Evolutionary conservation across 192 early-diverging fungal species (phyloP), one percentile per base, ranked within the genome.

Genomic region (Coemansia aciculifera): DNA sequence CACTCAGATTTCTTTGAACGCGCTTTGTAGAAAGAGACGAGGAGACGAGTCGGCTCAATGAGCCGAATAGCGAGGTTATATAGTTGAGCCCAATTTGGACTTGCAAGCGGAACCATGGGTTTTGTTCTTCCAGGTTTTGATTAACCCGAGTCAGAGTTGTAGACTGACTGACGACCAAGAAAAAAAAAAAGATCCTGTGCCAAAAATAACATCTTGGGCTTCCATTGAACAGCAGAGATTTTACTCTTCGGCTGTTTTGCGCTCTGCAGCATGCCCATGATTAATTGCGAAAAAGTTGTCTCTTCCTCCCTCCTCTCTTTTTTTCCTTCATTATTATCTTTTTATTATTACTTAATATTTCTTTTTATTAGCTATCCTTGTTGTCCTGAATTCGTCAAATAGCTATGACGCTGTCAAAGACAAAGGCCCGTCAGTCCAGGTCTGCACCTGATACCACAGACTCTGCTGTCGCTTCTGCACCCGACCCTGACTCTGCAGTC

Each of bases 391-490:
- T 15, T 19, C 54, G 32, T 19, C 31, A 21, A 0, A 27, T 27
- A 27, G 27, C 61, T 34, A 77, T 68, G 70, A 62, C 69, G 9
- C 65, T 77, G 54, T 29, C 66, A 64, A 78, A 78, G 57, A 43
- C 63, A 68, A 78, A 61, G 59, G 56, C 59, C 51, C 44, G 63
- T 32, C 59, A 59, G 39, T 24, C 48, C 57, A 40, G 24, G 31
- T 49, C 43, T 11, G 27, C 44, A 27, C 31, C 63, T 44, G 38
- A 62, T 39, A 15, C 34, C 59, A 37, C 32, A 37, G 37, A 34
- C 46, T 36, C 64, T 49, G 64, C 60, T 21, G 57, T 37, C 12
- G 19, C 19, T 8, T 38, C 62, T 27, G 40, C 19, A 39, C 61
- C 38, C 61, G 37, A 39, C 43, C 19, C 62, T 24, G 40, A 46